Conservation (phyloP, 2,329 filamentous ascomycete species). For the Scorias spongiosa region DNA sequence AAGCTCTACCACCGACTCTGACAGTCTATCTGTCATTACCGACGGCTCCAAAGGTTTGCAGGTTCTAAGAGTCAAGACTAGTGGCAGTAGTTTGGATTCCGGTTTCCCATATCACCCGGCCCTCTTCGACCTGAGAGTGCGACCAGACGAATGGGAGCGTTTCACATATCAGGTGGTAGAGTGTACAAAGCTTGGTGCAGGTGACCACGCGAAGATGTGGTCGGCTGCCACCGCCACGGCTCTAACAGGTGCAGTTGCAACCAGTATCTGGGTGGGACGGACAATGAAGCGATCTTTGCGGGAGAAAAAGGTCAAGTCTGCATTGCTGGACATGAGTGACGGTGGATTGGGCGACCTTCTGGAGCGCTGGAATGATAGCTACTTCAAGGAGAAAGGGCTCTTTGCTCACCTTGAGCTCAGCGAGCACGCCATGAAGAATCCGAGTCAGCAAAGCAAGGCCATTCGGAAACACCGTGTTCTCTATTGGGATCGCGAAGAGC, state of each 20-base stretch:
- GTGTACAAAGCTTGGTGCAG: slow-evolving; percentile 6
- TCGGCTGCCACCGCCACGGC: slow-evolving; percentile 7
- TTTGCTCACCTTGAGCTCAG: slow-evolving; percentile 9
- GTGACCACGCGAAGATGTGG: slow-evolving; percentile 10
- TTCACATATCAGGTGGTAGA: slow-evolving; percentile 10
- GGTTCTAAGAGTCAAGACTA: slow-evolving; percentile 8
- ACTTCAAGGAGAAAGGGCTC: slow-evolving; percentile 11
- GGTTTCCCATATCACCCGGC: slow-evolving; percentile 12
- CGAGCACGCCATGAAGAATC: slow-evolving; percentile 7
- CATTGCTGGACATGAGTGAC: slow-evolving; percentile 6
- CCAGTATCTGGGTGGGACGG: slow-evolving; percentile 6
- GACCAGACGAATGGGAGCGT: slow-evolving; percentile 10
- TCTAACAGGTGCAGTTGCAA: slow-evolving; percentile 4
- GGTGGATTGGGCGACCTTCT: slow-evolving; percentile 9
- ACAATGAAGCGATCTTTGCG: slow-evolving; percentile 8
- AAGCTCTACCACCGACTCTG: neutral
- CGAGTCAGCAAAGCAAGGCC: slow-evolving; percentile 5
- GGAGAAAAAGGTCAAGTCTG: slow-evolving; percentile 10
- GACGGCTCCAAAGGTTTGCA: neutral
- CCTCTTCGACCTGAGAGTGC: slow-evolving; percentile 11
- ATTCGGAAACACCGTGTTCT: slow-evolving; percentile 5
- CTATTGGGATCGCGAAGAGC: slow-evolving; percentile 7
- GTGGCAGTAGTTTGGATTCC: slow-evolving; percentile 8
- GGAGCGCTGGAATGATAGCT: slow-evolving; percentile 11
- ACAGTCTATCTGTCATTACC: neutral